Conservation (phyloP, 2,329 filamentous ascomycete species). For the Claviceps arundinis region DNA sequence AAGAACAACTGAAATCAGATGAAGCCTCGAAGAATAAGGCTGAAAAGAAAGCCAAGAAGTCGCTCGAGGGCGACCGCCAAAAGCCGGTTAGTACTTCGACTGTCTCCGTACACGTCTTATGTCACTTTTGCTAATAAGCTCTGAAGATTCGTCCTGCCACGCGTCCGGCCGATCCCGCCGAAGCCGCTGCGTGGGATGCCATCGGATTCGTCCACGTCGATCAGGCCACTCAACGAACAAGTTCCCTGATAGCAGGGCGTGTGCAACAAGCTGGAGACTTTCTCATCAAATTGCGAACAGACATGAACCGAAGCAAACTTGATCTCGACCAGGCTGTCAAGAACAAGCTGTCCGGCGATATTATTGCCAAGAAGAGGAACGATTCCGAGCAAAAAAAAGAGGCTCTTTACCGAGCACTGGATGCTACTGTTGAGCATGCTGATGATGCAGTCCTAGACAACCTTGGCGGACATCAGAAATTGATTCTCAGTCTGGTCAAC, state of each 20-base stretch:
- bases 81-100: constrained; percentile 23
- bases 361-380: constrained; percentile 25
- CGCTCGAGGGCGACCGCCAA: constrained; percentile 25
- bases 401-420: constrained; percentile 35
- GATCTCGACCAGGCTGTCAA: constrained; percentile 30
- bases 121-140: neutral
- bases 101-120: neutral
- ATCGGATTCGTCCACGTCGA: constrained; percentile 37
- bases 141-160: constrained; percentile 25
- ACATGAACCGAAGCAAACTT: constrained; percentile 33
- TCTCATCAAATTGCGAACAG: constrained; percentile 32
- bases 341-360: constrained; percentile 25
- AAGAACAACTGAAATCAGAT: constrained; percentile 33
- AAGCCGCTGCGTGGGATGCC: constrained; percentile 39
- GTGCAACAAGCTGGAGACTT: constrained; percentile 39
- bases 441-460: constrained; percentile 44
- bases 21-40: constrained; percentile 32
- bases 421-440: constrained; percentile 40
- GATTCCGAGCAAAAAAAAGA: constrained; percentile 32
- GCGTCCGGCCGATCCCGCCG: constrained; percentile 31
- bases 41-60: constrained; percentile 31
- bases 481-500: constrained; percentile 41
- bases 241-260: constrained; percentile 28
- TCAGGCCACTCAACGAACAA: constrained; percentile 23
- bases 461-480: constrained; percentile 42